Percentiles rank a stretch among this genome's conserved stretches.
Evolutionary conservation across 2,329 filamentous ascomycete species (phyloP).

Genomic region (Colletotrichum gloeosporioides): DNA sequence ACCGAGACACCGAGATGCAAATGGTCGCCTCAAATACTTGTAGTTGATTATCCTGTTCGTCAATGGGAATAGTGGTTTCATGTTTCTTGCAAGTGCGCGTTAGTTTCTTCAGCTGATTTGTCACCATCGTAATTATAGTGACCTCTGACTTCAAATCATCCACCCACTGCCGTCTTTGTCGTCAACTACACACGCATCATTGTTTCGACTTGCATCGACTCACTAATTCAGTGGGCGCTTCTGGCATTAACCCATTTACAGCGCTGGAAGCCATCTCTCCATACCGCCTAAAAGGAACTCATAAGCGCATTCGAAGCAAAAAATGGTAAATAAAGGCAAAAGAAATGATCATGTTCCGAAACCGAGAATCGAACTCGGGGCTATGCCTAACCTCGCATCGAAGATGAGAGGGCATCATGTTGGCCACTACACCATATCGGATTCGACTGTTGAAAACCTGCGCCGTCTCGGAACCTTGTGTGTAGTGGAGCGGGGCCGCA

Average conservation of each 20-base stretch:
- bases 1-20: background rate
- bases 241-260: too few relatives aligned
- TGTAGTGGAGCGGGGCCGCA: background rate
- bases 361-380: constrained; percentile 10
- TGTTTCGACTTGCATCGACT: too few relatives aligned
- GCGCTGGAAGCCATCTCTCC: too few relatives aligned
- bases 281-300: too few relatives aligned
- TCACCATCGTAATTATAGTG: too few relatives aligned
- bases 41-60: too few relatives aligned
- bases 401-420: constrained; percentile 2
- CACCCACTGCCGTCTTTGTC: too few relatives aligned
- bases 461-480: background rate
- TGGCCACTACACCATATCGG: constrained; percentile 11
- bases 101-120: background rate
- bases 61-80: background rate
- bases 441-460: background rate
- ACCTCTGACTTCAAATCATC: too few relatives aligned
- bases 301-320: too few relatives aligned
- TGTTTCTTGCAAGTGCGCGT: background rate
- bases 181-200: too few relatives aligned
- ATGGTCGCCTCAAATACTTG: background rate
- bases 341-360: background rate
- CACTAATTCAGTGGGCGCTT: too few relatives aligned
- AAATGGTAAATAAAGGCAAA: background rate
- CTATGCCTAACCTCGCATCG: background rate